Base-by-base conservation (phyloP, 2,329 filamentous ascomycete species). In the Phyllachora maydis region DNA sequence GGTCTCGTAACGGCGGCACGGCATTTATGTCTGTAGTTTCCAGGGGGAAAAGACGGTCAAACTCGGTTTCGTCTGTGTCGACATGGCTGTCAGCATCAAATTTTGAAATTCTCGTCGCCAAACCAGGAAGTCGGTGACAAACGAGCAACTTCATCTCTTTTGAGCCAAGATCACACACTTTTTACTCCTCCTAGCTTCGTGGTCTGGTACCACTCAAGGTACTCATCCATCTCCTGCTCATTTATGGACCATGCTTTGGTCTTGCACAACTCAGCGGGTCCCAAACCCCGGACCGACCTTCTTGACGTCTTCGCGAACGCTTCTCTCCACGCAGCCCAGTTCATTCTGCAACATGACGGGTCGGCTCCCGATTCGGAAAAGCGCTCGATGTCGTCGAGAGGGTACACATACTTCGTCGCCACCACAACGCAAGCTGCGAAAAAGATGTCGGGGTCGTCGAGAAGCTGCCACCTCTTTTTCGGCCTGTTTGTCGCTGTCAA, bases 191-290 rank as follows among this genome's bases (percentile, higher is more conserved):
- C n/a, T n/a, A n/a, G n/a, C n/a, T n/a, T n/a, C n/a, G 59, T 72
- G 27, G 58, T 56, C 38, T 77, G 68, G 40, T 76, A 83, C 69
- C 75, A 88, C 43, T 79, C 65, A 45, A 90, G 56, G 37, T 82
- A 85, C 28, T 74, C 62, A 36, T 83, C 75, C 18, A 85, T 49
- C 31, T 73, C 63, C 6, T 49, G 42, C 9, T 55, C 47, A 2
- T 54, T 53, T 60, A 79, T 65, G 0, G 25, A 37, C 34, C 49
- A 41, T 6, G 15, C 20, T 5, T 22, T 11, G 6, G 39, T 40
- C 5, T 45, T 35, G 4, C 36, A 32, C 4, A 38, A 28, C 4
- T 34, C 30, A 16, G 41, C 26, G 11, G n/a, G 32, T 32, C 14
- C 38, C 34, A 15, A 43, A 41, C n/a, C n/a, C n/a, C n/a, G n/a